These are phyloP conservation scores for Ceratobasidium sp. DNA, from an alignment of 1,284 basidiomycete species.

Conservation along the genomic window DNA sequence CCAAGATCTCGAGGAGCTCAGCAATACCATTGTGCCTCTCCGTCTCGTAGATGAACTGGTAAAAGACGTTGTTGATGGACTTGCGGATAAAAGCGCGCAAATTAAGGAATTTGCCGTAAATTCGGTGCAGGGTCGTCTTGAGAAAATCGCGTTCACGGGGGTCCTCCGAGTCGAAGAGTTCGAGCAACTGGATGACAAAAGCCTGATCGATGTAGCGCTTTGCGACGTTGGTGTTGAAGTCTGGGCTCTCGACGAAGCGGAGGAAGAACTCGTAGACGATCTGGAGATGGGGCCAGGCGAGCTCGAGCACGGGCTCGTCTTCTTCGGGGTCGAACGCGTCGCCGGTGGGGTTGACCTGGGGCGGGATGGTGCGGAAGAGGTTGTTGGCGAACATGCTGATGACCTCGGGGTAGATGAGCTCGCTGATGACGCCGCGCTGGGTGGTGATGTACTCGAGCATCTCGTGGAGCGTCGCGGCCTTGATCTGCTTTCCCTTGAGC, in stretches of 20 bases:
- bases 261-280: slow-evolving; percentile 99
- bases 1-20: slow-evolving; percentile 97
- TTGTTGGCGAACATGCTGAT: slow-evolving; percentile 98
- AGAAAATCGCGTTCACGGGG: slow-evolving; percentile 99
- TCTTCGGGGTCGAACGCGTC: slow-evolving; percentile 99
- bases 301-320: slow-evolving; percentile 98
- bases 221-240: slow-evolving; percentile 98
- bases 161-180: slow-evolving; percentile 99
- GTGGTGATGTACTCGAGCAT: slow-evolving; percentile 99
- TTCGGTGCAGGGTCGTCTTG: slow-evolving; percentile 98
- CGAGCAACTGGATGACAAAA: slow-evolving; percentile 96
- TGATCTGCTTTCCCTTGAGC: slow-evolving; percentile 97
- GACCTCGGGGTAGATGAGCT: slow-evolving; percentile 98
- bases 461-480: slow-evolving; percentile 97
- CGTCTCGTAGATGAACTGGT: slow-evolving; percentile 98
- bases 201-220: slow-evolving; percentile 98
- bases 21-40: slow-evolving; percentile 99
- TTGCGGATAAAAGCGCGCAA: slow-evolving; percentile 98
- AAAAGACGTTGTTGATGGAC: slow-evolving; percentile 99
- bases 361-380: slow-evolving; percentile 99
- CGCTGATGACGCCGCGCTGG: slow-evolving; percentile 95
- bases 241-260: slow-evolving; percentile 96
- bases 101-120: slow-evolving; percentile 99
- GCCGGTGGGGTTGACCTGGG: slow-evolving; percentile 96
- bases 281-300: slow-evolving; percentile 99